phyloP scores from a whole-genome alignment of 495 filamentous ascomycete genomes.

The Jackrogersella multiformis region DNA sequence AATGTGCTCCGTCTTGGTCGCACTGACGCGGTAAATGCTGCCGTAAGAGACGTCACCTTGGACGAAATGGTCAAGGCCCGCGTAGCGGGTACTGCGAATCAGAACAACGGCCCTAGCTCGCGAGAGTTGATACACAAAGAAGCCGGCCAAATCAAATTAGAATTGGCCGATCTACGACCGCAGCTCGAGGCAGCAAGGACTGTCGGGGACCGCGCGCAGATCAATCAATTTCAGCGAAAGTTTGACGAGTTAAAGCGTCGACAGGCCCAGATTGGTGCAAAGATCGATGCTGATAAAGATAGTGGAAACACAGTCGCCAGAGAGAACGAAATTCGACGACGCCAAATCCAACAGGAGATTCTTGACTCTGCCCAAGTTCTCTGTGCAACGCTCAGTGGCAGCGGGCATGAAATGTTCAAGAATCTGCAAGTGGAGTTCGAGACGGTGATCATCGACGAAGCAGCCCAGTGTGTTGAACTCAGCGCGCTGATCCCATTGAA shows the following conservation, averaged over 20 bases:
- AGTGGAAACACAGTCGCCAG: conserved; percentile 78
- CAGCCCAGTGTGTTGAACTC: conserved; percentile 96
- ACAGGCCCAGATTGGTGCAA: conserved; percentile 73
- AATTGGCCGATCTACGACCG: conserved; percentile 71
- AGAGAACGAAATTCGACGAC: conserved; percentile 84
- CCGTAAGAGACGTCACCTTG: conserved; percentile 89
- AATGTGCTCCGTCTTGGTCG: conserved; percentile 91
- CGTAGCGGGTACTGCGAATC: conserved; percentile 62
- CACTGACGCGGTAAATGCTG: conserved; percentile 90
- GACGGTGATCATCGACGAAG: conserved; percentile 98
- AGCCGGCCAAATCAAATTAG: conserved; percentile 77
- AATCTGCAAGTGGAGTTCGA: conserved; percentile 95
- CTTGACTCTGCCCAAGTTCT: conserved; percentile 90
- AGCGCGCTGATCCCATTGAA: conserved; percentile 97
- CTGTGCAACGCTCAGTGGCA: conserved; percentile 93
- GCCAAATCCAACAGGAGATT: conserved; percentile 87
- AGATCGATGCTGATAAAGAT: conserved; percentile 86
- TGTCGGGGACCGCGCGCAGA: conserved; percentile 64
- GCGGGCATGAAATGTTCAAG: conserved; percentile 98
- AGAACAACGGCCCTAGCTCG: conserved; percentile 64
- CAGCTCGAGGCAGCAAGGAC: conserved; percentile 75
- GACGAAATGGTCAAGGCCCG: conserved; percentile 87
- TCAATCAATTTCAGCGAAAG: conserved; percentile 74
- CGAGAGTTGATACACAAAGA: conserved; percentile 83
- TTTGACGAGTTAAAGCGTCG: conserved; percentile 81